Conservation (phyloP, 2,329 filamentous ascomycete species). For the Ophiostoma sp. region DNA sequence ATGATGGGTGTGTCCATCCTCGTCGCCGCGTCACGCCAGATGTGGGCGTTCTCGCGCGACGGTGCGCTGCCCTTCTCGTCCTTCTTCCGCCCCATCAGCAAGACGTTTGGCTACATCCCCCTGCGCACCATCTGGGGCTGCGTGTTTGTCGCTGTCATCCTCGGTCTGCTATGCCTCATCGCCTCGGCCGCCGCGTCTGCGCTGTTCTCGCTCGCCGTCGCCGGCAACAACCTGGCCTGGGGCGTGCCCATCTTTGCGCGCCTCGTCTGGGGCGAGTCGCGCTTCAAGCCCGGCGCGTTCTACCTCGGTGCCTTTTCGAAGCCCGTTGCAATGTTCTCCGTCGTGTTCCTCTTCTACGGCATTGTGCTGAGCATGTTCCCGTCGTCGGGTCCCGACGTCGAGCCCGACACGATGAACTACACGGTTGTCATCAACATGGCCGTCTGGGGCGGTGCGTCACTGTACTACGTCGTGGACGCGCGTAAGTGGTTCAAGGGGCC, state of each 20-base stretch:
- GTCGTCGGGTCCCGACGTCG: conserved; percentile 47
- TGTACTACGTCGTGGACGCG: conserved; percentile 53
- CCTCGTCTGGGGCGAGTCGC: conserved; percentile 51
- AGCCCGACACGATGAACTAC: conserved; percentile 53
- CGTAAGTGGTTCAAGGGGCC: conserved; percentile 57
- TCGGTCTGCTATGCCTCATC: conserved; percentile 55
- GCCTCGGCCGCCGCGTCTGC: conserved; percentile 52
- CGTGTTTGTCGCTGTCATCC: conserved; percentile 44
- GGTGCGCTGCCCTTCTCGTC: conserved; percentile 55
- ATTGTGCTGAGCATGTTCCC: conserved; percentile 57
- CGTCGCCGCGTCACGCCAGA: conserved; percentile 54
- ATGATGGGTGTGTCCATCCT: conserved; percentile 55
- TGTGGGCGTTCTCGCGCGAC: conserved; percentile 59
- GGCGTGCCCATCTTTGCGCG: conserved; percentile 53
- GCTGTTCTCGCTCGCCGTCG: conserved; percentile 54
- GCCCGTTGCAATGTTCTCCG: conserved; percentile 48
- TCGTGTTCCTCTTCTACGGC: conserved; percentile 51
- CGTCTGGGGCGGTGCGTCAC: conserved; percentile 51
- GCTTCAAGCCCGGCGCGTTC: conserved; percentile 54
- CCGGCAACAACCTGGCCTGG: conserved; percentile 58
- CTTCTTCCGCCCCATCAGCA: conserved; percentile 53
- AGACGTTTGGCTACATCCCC: conserved; percentile 51
- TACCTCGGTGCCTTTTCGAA: conserved; percentile 51
- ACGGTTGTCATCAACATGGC: conserved; percentile 56
- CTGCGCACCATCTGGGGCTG: conserved; percentile 52